Base-by-base conservation (phyloP, 2,329 filamentous ascomycete genomes). In the Dryadomyces sulphureus region DNA sequence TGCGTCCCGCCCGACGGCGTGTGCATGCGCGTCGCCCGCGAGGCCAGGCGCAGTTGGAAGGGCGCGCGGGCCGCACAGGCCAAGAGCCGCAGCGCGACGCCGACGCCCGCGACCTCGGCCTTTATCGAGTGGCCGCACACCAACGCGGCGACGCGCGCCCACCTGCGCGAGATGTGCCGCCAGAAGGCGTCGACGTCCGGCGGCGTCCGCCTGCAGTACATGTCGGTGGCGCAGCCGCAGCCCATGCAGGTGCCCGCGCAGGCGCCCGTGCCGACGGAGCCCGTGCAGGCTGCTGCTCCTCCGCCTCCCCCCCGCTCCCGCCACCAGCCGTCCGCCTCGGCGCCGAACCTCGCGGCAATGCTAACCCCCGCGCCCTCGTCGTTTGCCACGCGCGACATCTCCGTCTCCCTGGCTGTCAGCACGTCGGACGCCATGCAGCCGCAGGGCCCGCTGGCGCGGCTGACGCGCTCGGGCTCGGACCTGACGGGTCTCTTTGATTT, bases 11-110 rank as follows among this genome's bases (percentile, higher is more conserved):
- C 79, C 3, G 68, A 77, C 38, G 79, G 79, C 16, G 77, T 82
- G 9, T 79, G 76, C 54, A 58, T 72, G 54, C 74, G 78, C 40
- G 78, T 83, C 35, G 73, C 79, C n/a, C 68, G 78, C 51, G 75
- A 80, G 55, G 72, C 78, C 19, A 79, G 73, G 61, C 67, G 74
- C 55, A 81, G 73, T 54, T 83, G 79, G 79, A 81, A 76, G 56
- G 77, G 77, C 1, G 68, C 73, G 3, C 77, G 69, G 50, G 54
- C 62, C 41, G 11, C 20, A 24, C 5, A 21, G 24, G 7, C 21
- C 14, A 69, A 69, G 55, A 77, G 70, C 54, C 68, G 71, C 19
- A 76, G 71, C 55, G 65, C 62, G 41, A 79, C 75, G 2, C 75
- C 75, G 6, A 78, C 70, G 9, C 68, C 60, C 20, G 53, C 63